Conservation (phyloP, 139 green algal genomes). For the Auxenochlorella pyrenoidosa region DNA sequence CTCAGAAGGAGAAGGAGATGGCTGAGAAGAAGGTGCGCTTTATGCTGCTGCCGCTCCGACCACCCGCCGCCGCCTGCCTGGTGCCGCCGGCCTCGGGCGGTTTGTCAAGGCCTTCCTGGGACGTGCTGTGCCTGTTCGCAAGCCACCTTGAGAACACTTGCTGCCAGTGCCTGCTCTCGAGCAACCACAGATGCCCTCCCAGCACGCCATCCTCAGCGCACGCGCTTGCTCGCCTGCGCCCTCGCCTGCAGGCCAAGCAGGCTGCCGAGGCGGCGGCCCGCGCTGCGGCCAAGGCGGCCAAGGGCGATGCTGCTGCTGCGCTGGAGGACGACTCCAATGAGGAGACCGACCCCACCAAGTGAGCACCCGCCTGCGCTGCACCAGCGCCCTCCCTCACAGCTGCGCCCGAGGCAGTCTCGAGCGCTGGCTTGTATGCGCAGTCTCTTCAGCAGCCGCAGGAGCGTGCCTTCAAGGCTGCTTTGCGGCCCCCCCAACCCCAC, state of each 20-base stretch:
- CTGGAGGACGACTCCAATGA: constrained; percentile 80
- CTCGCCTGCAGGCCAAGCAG: constrained; percentile 69
- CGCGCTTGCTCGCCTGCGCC: not conserved
- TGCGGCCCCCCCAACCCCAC: no score
- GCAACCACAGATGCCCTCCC: no score
- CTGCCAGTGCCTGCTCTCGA: no score
- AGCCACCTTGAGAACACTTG: not conserved
- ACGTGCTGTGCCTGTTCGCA: no score
- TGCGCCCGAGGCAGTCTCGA: no score
- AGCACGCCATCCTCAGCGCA: no score
- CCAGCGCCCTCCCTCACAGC: no score
- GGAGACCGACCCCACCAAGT: constrained; percentile 78
- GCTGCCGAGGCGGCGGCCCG: constrained; percentile 64
- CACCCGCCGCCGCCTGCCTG: not conserved
- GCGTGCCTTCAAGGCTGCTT: no score
- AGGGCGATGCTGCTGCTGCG: constrained; percentile 46
- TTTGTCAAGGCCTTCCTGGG: no score
- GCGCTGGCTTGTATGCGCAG: no score
- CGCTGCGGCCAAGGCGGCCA: constrained; percentile 56
- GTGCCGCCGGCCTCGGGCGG: not conserved
- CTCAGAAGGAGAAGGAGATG: constrained; percentile 77
- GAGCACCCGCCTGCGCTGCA: not conserved
- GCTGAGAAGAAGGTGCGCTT: constrained; percentile 83
- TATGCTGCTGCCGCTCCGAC: not conserved
- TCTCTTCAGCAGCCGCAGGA: no score